phyloP scores from a whole-genome alignment of 345 rosid genomes.

The Passiflora organensis region DNA sequence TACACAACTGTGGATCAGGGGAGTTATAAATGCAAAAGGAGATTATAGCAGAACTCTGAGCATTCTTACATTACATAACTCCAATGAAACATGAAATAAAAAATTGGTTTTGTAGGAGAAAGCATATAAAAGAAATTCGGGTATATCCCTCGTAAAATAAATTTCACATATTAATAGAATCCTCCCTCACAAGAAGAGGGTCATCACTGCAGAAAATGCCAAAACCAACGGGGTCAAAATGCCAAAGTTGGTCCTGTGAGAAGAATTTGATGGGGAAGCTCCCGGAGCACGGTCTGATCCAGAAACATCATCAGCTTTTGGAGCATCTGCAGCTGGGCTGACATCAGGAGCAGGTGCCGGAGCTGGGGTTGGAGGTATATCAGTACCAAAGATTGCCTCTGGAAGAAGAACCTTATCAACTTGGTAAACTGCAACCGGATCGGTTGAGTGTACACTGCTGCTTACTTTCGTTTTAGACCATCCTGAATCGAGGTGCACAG shows the following conservation, averaged over 20 bases:
- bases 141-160: slow-evolving; percentile 5
- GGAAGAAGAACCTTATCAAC: slow-evolving; percentile 77
- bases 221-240: slow-evolving; percentile 34
- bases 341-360: slow-evolving; percentile 79
- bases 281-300: slow-evolving; percentile 17
- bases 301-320: slow-evolving; percentile 34
- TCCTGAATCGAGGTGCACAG: slow-evolving; percentile 54
- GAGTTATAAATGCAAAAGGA: no score
- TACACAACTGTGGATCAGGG: no score
- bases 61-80: no score
- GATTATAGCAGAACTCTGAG: no score
- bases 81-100: slow-evolving; percentile 14
- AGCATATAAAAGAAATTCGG: slow-evolving; percentile 8
- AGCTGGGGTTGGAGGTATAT: slow-evolving; percentile 82
- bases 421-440: slow-evolving; percentile 80
- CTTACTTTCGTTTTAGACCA: slow-evolving; percentile 75
- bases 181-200: slow-evolving; percentile 42
- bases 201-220: slow-evolving; percentile 38
- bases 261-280: slow-evolving; percentile 30
- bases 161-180: background rate
- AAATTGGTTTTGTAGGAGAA: slow-evolving; percentile 13
- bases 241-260: slow-evolving; percentile 28
- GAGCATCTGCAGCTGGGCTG: slow-evolving; percentile 62
- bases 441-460: slow-evolving; percentile 70
- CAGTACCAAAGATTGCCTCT: slow-evolving; percentile 78